phyloP scores from a whole-genome alignment of 805 yeast genomes.

The Candida germanica region DNA sequence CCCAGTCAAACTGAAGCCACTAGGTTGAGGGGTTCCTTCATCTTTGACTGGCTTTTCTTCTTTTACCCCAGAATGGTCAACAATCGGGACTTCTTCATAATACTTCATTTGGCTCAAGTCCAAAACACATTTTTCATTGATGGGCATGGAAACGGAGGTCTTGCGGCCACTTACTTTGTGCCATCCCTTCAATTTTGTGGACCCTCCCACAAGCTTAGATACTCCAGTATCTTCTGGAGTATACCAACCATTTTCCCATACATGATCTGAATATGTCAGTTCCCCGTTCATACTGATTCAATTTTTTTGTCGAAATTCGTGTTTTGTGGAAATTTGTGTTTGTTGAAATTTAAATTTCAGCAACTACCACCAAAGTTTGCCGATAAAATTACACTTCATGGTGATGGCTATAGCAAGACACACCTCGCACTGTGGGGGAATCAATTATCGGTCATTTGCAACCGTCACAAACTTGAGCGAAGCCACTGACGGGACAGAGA shows the following conservation, averaged over 20 bases:
- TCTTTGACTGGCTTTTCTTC: not conserved
- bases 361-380: no score
- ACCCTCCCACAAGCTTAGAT: constrained; percentile 5
- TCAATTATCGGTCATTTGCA: no score
- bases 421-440: no score
- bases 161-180: constrained; percentile 21
- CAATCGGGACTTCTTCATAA: constrained; percentile 20
- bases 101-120: constrained; percentile 39
- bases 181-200: constrained; percentile 36
- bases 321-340: no score
- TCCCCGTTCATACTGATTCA: no score
- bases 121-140: constrained; percentile 36
- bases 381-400: no score
- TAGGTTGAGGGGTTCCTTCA: constrained; percentile 1
- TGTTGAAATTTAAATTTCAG: no score
- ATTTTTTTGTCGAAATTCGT: no score
- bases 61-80: constrained; percentile 6
- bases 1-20: constrained; percentile 2
- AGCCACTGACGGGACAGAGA: no score
- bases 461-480: no score
- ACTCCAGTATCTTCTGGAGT: constrained; percentile 16
- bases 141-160: constrained; percentile 9
- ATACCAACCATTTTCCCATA: constrained; percentile 42
- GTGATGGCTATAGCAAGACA: no score
- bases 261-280: no score